phyloP scores from a whole-genome alignment of 148 eudicot genomes.

The Pharnaceum exiguum region DNA sequence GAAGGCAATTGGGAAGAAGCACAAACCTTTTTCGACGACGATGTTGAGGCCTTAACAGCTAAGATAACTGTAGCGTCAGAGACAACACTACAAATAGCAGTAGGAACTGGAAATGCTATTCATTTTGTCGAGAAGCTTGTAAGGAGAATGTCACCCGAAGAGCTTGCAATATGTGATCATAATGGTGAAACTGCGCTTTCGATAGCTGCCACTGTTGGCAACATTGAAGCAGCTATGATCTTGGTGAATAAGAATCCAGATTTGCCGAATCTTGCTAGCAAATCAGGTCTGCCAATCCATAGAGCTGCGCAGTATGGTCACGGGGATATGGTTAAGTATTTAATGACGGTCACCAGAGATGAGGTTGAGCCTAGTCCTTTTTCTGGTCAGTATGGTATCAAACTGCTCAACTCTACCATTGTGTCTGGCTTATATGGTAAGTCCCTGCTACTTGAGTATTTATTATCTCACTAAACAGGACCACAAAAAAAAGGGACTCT shows the following conservation, averaged over 20 bases:
- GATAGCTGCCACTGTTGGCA: constrained; percentile 25
- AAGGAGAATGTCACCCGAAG: constrained; percentile 12
- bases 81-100: constrained; percentile 26
- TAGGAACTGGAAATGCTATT: constrained; percentile 12
- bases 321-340: constrained; percentile 2
- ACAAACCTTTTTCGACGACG: constrained; percentile 16
- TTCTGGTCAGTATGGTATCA: constrained; percentile 14
- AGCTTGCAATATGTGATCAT: constrained; percentile 20
- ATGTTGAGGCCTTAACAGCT: constrained; percentile 17
- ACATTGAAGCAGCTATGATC: constrained; percentile 14
- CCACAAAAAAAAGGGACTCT: too few species aligned
- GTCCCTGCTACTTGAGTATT: not conserved
- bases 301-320: constrained; percentile 28
- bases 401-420: constrained; percentile 14
- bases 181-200: constrained; percentile 24
- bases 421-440: constrained; percentile 20
- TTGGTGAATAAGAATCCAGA: constrained; percentile 21
- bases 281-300: constrained; percentile 20
- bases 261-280: constrained; percentile 19
- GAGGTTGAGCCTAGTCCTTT: constrained; percentile 19
- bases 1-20: constrained; percentile 24
- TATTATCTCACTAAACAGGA: too few species aligned
- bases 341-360: not conserved
- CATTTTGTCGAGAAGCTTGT: constrained; percentile 13
- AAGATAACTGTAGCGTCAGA: constrained; percentile 27